These are phyloP conservation scores for Uromyces viciae-fabae DNA, from an alignment of 1,284 basidiomycete species.

Conservation along the genomic window DNA sequence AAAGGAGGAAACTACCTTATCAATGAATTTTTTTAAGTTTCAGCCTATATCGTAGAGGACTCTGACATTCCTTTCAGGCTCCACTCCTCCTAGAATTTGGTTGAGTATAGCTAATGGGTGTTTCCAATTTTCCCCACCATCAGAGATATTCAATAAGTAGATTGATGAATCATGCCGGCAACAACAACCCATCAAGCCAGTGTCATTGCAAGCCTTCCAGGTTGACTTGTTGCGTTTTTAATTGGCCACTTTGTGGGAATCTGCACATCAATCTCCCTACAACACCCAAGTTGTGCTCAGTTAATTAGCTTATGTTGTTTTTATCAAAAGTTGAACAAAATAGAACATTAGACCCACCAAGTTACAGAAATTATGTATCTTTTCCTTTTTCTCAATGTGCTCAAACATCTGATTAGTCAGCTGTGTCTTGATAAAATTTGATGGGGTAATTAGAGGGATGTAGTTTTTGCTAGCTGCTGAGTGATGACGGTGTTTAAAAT, in stretches of 20 bases:
- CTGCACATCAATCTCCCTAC: background rate
- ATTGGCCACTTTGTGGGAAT: background rate
- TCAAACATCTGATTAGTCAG: background rate
- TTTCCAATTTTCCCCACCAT: background rate
- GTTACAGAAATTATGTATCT: background rate
- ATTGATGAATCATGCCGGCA: background rate
- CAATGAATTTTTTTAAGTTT: background rate
- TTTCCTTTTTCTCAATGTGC: background rate
- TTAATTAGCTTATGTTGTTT: background rate
- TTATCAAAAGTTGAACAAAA: background rate
- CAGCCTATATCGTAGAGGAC: background rate
- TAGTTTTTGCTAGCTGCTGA: background rate
- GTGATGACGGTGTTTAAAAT: background rate
- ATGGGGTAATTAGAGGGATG: background rate
- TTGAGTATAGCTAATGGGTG: background rate
- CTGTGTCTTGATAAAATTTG: background rate
- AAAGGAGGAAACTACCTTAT: background rate
- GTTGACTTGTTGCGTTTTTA: background rate
- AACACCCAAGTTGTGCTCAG: background rate
- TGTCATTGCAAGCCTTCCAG: background rate
- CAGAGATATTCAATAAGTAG: background rate
- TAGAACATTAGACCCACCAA: background rate
- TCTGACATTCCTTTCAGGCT: background rate
- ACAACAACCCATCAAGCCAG: background rate
- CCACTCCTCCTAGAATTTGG: background rate